Percentiles rank a stretch among this genome's conserved stretches.
phyloP scores from a whole-genome alignment of 2,329 filamentous ascomycete genomes.

The Stachybotrys chlorohalonatus region DNA sequence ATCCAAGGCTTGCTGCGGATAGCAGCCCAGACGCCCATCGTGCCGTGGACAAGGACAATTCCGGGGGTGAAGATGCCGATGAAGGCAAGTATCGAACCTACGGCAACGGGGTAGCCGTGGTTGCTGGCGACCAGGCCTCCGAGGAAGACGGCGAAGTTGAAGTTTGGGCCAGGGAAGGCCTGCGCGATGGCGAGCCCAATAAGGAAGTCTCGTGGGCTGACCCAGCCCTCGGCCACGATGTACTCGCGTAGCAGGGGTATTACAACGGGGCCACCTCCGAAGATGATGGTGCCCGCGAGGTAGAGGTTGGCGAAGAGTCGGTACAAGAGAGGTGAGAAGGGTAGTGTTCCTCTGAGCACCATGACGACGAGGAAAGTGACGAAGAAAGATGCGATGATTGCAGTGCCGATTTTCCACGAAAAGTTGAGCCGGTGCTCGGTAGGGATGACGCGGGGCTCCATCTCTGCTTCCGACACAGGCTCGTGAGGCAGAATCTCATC shows the following conservation, averaged over 20 bases:
- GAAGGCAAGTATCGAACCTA: constrained; percentile 42
- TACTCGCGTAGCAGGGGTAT: constrained; percentile 54
- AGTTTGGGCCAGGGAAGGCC: constrained; percentile 47
- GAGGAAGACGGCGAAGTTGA: constrained; percentile 48
- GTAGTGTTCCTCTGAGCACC: constrained; percentile 33
- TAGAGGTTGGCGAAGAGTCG: constrained; percentile 65
- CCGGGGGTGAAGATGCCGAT: constrained; percentile 45
- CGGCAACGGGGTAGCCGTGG: constrained; percentile 22
- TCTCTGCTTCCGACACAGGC: not conserved
- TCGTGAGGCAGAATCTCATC: not conserved
- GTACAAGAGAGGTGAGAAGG: constrained; percentile 36
- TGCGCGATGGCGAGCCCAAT: constrained; percentile 65
- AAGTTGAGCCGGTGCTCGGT: constrained; percentile 24
- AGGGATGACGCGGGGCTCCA: constrained; percentile 21
- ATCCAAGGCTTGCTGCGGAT: constrained; percentile 37
- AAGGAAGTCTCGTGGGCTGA: constrained; percentile 60
- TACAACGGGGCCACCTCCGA: constrained; percentile 56
- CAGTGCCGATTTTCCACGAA: constrained; percentile 33
- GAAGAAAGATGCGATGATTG: constrained; percentile 40
- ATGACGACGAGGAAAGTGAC: constrained; percentile 48
- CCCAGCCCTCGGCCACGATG: constrained; percentile 61
- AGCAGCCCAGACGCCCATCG: constrained; percentile 46
- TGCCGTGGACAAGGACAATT: constrained; percentile 37
- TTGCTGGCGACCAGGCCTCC: constrained; percentile 38
- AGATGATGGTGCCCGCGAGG: constrained; percentile 61